A percentile compares a stretch with the other conserved stretches of the same genome.
Conservation (phyloP, 305 asterid species). For the Fraxinus greggii region DNA sequence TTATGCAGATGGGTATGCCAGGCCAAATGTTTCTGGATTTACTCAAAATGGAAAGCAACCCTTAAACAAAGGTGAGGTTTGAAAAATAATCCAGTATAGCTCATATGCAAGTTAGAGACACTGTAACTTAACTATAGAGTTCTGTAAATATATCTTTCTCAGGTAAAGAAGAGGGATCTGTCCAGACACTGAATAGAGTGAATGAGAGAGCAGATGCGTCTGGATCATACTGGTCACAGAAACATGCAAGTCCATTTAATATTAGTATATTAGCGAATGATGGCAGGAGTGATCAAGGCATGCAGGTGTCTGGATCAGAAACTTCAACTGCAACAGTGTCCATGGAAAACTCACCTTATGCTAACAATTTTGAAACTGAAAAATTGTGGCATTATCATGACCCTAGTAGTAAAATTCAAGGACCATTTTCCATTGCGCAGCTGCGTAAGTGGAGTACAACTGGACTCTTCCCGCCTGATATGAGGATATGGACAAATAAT, state of each 20-base stretch:
- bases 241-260: not conserved
- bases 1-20: constrained; percentile 34
- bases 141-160: constrained; percentile 31
- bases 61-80: not conserved
- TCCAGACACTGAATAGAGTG: constrained; percentile 27
- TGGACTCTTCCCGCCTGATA: constrained; percentile 75
- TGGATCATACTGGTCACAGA: constrained; percentile 27
- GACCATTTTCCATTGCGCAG: constrained; percentile 57
- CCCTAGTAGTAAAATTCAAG: constrained; percentile 32
- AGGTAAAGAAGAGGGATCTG: constrained; percentile 50
- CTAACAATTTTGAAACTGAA: constrained; percentile 18
- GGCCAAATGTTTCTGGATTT: constrained; percentile 28
- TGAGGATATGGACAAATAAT: constrained; percentile 86
- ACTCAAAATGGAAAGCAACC: constrained; percentile 30
- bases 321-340: constrained; percentile 19
- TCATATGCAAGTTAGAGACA: constrained; percentile 16
- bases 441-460: constrained; percentile 83
- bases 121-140: constrained; percentile 22
- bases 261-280: constrained; percentile 20
- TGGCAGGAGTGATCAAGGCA: constrained; percentile 38
- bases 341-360: constrained; percentile 7
- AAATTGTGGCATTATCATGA: constrained; percentile 36
- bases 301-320: constrained; percentile 46
- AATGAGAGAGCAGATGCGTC: constrained; percentile 37
- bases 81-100: not conserved